These are phyloP conservation scores for Immersiporthe knoxdaviesiana DNA, from an alignment of 2,329 filamentous ascomycete genomes.

Conservation along the genomic window DNA sequence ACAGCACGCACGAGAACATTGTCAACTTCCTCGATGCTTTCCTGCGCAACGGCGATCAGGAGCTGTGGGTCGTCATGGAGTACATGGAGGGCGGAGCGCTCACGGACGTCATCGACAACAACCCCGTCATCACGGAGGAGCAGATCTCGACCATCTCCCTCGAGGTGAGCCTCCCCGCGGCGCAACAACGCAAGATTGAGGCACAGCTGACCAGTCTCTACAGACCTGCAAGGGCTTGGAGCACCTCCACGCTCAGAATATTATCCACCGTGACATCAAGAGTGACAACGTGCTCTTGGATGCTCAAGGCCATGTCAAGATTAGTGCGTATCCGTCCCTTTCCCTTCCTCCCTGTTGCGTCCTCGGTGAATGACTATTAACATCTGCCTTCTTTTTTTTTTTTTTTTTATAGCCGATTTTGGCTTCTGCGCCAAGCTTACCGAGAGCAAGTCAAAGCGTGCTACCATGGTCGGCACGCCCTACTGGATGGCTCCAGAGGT, in stretches of 20 bases:
- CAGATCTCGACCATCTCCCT: constrained; percentile 97
- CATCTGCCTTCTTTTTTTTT: constrained; percentile 32
- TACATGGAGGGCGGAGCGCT: constrained; percentile 98
- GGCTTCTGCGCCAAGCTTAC: constrained; percentile 99
- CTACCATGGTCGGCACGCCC: constrained; percentile 98
- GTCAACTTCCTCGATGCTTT: constrained; percentile 99
- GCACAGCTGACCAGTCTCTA: constrained; percentile 15
- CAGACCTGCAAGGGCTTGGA: constrained; percentile 95
- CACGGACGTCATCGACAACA: constrained; percentile 99
- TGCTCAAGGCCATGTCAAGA: constrained; percentile 94
- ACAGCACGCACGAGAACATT: constrained; percentile 97
- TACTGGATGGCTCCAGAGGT: constrained; percentile 99
- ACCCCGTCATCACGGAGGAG: constrained; percentile 88
- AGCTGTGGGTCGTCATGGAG: constrained; percentile 99
- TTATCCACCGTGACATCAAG: constrained; percentile 99
- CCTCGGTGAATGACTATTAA: constrained; percentile 34
- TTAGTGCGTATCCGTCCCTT: constrained; percentile 66
- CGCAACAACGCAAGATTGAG: neutral
- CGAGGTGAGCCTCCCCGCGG: constrained; percentile 68
- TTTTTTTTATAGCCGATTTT: constrained; percentile 74
- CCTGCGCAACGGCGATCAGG: constrained; percentile 88
- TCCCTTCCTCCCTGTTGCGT: too few species aligned
- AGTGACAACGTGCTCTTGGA: constrained; percentile 97
- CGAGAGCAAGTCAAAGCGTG: constrained; percentile 93
- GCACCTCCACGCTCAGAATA: constrained; percentile 92